phyloP scores from a whole-genome alignment of 345 rosid species.

The Fremontodendron californicum region DNA sequence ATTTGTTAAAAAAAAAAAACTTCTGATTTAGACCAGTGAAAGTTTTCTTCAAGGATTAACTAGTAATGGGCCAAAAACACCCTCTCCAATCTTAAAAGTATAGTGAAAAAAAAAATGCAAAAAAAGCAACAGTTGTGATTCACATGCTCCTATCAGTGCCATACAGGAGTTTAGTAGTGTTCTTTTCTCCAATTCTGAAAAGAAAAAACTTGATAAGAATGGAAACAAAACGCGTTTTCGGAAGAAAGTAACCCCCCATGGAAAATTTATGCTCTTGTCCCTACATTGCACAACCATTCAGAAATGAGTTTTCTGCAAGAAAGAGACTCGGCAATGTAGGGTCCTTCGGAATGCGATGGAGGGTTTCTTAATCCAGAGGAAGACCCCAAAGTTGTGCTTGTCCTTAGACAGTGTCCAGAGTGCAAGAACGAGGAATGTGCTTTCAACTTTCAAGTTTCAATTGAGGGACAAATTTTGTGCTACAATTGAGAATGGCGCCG shows the following conservation, averaged over 20 bases:
- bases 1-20: too few species aligned
- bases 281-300: background rate
- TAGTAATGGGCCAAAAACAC: background rate
- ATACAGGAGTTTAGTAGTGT: background rate
- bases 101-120: background rate
- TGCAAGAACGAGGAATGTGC: background rate
- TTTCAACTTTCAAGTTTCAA: background rate
- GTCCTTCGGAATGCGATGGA: background rate
- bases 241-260: too few species aligned
- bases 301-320: background rate
- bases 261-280: too few species aligned
- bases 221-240: background rate
- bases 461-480: background rate
- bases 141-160: slow-evolving; percentile 9
- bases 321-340: background rate
- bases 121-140: slow-evolving; percentile 3
- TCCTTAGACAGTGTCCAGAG: background rate
- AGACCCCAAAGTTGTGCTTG: background rate
- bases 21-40: too few species aligned
- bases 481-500: background rate
- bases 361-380: background rate
- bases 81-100: background rate
- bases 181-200: background rate
- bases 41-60: background rate
- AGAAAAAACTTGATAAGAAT: background rate